A percentile compares a stretch with the other conserved stretches of the same genome.
phyloP scores from a whole-genome alignment of 768 basidiomycete genomes.

The Mycena sanguinolenta region DNA sequence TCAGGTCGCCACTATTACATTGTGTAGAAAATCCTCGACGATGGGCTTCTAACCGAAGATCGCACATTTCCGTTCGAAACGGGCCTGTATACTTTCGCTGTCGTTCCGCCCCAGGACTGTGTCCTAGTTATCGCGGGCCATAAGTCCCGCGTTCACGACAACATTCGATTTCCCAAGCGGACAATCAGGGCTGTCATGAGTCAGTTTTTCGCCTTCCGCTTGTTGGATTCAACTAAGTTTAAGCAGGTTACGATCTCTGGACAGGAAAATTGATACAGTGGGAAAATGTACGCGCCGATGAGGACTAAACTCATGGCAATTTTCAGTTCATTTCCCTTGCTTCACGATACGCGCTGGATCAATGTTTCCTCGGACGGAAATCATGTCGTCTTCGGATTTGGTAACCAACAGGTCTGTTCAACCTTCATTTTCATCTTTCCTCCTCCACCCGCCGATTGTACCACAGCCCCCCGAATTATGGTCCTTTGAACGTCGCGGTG shows the following conservation, averaged over 20 bases:
- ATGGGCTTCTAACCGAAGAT: slow-evolving; percentile 13
- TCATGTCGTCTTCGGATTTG: slow-evolving; percentile 16
- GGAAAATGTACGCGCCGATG: neutral
- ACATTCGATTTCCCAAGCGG: slow-evolving; percentile 23
- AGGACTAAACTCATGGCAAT: neutral
- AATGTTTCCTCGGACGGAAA: slow-evolving; percentile 20
- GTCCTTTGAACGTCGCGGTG: slow-evolving; percentile 1
- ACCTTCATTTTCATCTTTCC: neutral
- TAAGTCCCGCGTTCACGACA: slow-evolving; percentile 18
- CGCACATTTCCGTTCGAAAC: slow-evolving; percentile 14
- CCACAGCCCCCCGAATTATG: slow-evolving; percentile 28
- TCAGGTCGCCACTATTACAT: neutral
- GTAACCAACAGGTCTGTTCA: slow-evolving; percentile 16
- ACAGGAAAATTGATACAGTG: slow-evolving; percentile 9
- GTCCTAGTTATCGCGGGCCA: slow-evolving; percentile 27
- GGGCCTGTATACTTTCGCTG: slow-evolving; percentile 26
- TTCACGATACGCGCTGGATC: slow-evolving; percentile 28
- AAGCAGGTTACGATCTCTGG: slow-evolving; percentile 2
- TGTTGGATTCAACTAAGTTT: neutral
- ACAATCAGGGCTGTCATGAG: slow-evolving; percentile 16
- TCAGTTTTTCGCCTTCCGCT: neutral
- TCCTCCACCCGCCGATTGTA: neutral
- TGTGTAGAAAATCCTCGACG: slow-evolving; percentile 16
- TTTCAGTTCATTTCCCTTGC: slow-evolving; percentile 27
- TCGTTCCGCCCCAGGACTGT: slow-evolving; percentile 20